A percentile compares a stretch with the other conserved stretches of the same genome.
Conservation (phyloP, 2,329 filamentous ascomycete genomes). For the Thielaviopsis ethacetica region DNA sequence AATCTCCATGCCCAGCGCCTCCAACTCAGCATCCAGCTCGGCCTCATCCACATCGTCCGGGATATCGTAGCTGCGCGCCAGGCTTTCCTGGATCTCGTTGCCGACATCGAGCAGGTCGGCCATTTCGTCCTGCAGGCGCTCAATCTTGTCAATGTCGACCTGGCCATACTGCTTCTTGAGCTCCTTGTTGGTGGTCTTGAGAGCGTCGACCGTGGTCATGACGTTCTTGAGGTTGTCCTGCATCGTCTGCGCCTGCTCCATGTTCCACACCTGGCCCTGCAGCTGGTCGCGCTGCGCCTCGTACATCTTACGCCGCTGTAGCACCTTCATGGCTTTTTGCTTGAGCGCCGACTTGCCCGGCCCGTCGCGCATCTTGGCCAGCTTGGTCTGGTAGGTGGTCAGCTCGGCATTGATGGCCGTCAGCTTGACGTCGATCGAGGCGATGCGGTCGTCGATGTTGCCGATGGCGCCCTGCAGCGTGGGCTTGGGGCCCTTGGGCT, state of each 20-base stretch:
- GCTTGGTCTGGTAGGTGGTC: constrained; percentile 69
- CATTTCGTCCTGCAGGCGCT: constrained; percentile 97
- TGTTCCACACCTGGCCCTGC: constrained; percentile 91
- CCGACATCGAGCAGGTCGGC: constrained; percentile 93
- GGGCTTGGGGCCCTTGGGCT: constrained; percentile 75
- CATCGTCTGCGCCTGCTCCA: constrained; percentile 98
- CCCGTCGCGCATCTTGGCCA: constrained; percentile 86
- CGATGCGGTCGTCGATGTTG: constrained; percentile 72
- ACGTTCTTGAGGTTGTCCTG: constrained; percentile 97
- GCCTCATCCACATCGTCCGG: constrained; percentile 95
- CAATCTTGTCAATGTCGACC: constrained; percentile 94
- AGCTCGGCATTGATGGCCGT: constrained; percentile 85
- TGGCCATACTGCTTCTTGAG: constrained; percentile 90
- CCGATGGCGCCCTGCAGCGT: constrained; percentile 68
- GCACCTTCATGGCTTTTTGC: constrained; percentile 83
- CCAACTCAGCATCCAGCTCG: constrained; percentile 88
- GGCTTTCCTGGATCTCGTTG: constrained; percentile 94
- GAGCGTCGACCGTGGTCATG: constrained; percentile 94
- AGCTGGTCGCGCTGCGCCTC: constrained; percentile 88
- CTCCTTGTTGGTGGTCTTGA: constrained; percentile 92
- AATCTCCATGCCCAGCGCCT: constrained; percentile 87
- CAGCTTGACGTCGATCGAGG: constrained; percentile 85
- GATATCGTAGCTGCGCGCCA: constrained; percentile 80
- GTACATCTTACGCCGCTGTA: constrained; percentile 87
- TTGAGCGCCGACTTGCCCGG: constrained; percentile 86